Evolutionary conservation across 495 filamentous ascomycete species (phyloP).

Genomic region (Penicillium robsamsonii): DNA sequence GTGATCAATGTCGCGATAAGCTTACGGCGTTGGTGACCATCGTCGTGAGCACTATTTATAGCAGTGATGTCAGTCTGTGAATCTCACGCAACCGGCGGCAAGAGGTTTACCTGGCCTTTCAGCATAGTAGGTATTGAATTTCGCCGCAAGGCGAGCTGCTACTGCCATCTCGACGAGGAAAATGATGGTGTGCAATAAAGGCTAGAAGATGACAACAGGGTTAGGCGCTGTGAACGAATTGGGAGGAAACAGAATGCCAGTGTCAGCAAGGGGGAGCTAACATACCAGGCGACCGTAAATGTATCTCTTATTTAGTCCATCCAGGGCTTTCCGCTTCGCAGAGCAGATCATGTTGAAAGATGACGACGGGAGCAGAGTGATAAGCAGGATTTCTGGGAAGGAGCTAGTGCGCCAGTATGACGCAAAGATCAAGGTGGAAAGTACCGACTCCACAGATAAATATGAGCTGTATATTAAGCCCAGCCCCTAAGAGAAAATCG

Average conservation of each 20-base stretch:
- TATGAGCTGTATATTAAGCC: not conserved
- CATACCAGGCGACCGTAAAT: constrained; percentile 79
- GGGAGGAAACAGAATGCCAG: not conserved
- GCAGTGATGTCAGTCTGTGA: constrained; percentile 26
- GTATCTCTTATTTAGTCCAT: constrained; percentile 71
- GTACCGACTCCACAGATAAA: too few species aligned
- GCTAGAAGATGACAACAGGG: constrained; percentile 50
- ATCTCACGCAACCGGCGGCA: constrained; percentile 6
- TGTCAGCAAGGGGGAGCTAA: not conserved
- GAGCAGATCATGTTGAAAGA: constrained; percentile 43
- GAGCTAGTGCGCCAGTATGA: constrained; percentile 38
- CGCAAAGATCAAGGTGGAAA: constrained; percentile 30
- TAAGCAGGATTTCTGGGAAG: constrained; percentile 29
- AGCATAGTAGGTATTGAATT: constrained; percentile 92
- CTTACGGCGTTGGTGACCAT: constrained; percentile 96
- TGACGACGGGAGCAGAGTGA: constrained; percentile 11
- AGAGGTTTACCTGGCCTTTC: constrained; percentile 67
- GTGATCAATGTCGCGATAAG: constrained; percentile 11
- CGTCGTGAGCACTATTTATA: constrained; percentile 76
- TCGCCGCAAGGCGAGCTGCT: constrained; percentile 73
- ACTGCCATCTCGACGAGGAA: constrained; percentile 86
- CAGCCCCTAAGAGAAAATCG: not conserved
- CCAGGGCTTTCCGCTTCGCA: constrained; percentile 58
- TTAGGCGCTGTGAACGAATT: constrained; percentile 13
- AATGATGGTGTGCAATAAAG: constrained; percentile 79